A percentile compares a stretch with the other conserved stretches of the same genome.
These are phyloP conservation scores for Erodium moschatum DNA, from an alignment of 441 rosid genomes.

Conservation along the genomic window DNA sequence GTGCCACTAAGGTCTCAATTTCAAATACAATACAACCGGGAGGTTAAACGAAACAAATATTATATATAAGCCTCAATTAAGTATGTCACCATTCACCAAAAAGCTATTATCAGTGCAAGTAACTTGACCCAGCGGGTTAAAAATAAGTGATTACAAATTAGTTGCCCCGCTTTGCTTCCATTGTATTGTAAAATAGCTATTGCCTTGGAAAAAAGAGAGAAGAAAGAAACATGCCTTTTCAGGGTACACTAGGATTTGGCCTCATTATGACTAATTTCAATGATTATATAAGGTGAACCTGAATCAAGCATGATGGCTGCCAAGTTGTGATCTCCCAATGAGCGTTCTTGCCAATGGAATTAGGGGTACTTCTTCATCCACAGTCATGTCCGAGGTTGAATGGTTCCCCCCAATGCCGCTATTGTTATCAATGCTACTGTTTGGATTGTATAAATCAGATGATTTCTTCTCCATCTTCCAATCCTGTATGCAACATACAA, in stretches of 20 bases:
- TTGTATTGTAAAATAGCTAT: too few relatives aligned
- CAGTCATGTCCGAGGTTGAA: conserved; percentile 30
- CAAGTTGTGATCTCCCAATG: conserved; percentile 61
- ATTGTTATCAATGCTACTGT: conserved; percentile 30
- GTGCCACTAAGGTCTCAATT: neutral
- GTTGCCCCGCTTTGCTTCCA: too few relatives aligned
- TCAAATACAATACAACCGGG: neutral
- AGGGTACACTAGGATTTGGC: neutral
- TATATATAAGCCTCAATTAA: neutral
- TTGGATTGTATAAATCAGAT: conserved; percentile 61
- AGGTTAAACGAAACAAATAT: neutral
- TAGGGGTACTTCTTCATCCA: conserved; percentile 82
- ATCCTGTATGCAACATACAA: conserved; percentile 41
- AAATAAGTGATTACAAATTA: too few relatives aligned
- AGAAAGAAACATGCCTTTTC: neutral
- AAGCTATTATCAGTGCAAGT: neutral
- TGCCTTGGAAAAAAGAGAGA: neutral
- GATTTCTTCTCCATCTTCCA: conserved; percentile 95
- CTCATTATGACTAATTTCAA: neutral
- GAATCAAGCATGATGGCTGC: conserved; percentile 31
- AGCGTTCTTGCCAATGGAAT: conserved; percentile 59
- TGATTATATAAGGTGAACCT: too few relatives aligned
- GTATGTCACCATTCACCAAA: neutral
- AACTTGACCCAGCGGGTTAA: too few relatives aligned
- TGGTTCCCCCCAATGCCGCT: conserved; percentile 20